These are phyloP conservation scores for Diddensiella santjacobensis DNA, from an alignment of 805 yeast species.

Conservation along the genomic window DNA sequence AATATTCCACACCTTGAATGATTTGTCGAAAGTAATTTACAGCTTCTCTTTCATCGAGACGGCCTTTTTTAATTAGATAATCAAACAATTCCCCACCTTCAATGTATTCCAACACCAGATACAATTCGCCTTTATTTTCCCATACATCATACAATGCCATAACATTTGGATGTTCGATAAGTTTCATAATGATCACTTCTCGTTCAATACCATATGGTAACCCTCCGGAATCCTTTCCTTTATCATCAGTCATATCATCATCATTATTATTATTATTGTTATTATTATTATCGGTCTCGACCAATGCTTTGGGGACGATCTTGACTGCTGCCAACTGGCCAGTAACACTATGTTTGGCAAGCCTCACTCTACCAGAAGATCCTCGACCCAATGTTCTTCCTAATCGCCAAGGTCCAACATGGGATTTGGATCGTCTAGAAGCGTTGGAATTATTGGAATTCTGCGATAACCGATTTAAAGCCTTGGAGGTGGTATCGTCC, in stretches of 20 bases:
- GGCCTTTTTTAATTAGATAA: constrained; percentile 81
- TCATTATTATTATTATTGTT: background rate
- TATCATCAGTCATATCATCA: constrained; percentile 10
- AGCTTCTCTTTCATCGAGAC: constrained; percentile 85
- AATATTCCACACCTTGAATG: constrained; percentile 74
- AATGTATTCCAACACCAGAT: constrained; percentile 88
- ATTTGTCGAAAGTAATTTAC: constrained; percentile 84
- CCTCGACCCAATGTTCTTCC: constrained; percentile 95
- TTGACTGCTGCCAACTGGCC: constrained; percentile 95
- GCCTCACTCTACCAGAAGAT: constrained; percentile 90
- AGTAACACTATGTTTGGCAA: constrained; percentile 80
- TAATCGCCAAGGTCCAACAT: constrained; percentile 94
- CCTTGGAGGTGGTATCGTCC: background rate
- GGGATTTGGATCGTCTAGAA: constrained; percentile 47
- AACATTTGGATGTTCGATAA: constrained; percentile 89
- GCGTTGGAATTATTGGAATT: constrained; percentile 33
- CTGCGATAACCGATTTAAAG: constrained; percentile 46
- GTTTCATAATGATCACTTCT: constrained; percentile 87
- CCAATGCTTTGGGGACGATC: constrained; percentile 83
- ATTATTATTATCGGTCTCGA: constrained; percentile 41
- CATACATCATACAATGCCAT: constrained; percentile 94
- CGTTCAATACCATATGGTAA: constrained; percentile 95
- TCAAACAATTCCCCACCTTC: constrained; percentile 98
- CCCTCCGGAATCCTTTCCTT: constrained; percentile 47
- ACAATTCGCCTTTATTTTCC: constrained; percentile 89